Conservation (phyloP, 768 basidiomycete genomes). For the Artomyces pyxidatus region DNA sequence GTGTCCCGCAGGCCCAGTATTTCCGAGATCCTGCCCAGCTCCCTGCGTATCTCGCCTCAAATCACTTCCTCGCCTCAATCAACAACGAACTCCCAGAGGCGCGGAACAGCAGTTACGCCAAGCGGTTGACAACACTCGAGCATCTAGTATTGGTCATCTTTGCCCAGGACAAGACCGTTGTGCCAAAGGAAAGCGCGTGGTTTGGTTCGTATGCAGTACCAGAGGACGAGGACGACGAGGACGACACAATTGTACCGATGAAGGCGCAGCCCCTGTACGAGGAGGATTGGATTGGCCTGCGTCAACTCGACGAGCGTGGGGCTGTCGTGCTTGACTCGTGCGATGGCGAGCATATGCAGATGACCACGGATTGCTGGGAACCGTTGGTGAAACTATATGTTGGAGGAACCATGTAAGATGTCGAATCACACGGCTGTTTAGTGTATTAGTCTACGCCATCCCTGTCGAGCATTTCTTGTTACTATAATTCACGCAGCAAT, state of each 20-base stretch:
- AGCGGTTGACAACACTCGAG: slow-evolving; percentile 52
- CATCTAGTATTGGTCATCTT: slow-evolving; percentile 71
- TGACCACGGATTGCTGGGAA: slow-evolving; percentile 31
- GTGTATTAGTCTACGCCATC: too few relatives aligned
- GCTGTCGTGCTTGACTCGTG: slow-evolving; percentile 54
- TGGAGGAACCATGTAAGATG: too few relatives aligned
- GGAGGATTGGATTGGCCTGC: slow-evolving; percentile 79
- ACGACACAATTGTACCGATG: slow-evolving; percentile 56
- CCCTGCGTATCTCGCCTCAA: slow-evolving; percentile 46
- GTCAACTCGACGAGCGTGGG: slow-evolving; percentile 58
- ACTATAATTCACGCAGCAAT: too few relatives aligned
- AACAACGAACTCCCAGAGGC: slow-evolving; percentile 63
- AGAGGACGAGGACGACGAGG: slow-evolving; percentile 24
- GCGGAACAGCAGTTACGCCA: slow-evolving; percentile 52
- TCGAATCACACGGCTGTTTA: too few relatives aligned
- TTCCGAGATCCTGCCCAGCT: slow-evolving; percentile 66
- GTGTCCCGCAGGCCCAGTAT: slow-evolving; percentile 65
- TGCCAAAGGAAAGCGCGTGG: slow-evolving; percentile 83
- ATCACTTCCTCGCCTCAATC: slow-evolving; percentile 63
- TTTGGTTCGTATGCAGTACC: slow-evolving; percentile 61
- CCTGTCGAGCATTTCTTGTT: too few relatives aligned
- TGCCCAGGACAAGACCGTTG: slow-evolving; percentile 62
- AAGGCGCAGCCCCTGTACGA: slow-evolving; percentile 59
- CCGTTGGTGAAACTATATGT: slow-evolving; percentile 24
- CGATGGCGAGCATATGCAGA: slow-evolving; percentile 69